These are phyloP conservation scores for Gastrolobium villosum DNA, from an alignment of 306 rosid species.

Conservation along the genomic window DNA sequence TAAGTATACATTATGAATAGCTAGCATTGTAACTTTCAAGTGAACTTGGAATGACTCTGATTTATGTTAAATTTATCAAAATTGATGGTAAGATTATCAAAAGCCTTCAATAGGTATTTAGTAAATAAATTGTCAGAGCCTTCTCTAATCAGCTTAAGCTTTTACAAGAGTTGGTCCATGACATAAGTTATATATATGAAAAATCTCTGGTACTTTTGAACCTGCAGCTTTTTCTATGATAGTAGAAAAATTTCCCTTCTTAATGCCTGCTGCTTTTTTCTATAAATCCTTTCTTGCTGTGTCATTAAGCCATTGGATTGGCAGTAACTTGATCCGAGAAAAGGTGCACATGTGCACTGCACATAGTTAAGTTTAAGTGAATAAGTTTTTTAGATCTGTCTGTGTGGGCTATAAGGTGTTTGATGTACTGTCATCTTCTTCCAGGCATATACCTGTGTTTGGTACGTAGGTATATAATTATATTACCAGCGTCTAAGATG, in stretches of 20 bases:
- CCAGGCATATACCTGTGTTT: conserved; percentile 9
- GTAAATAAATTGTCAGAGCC: neutral
- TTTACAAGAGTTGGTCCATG: conserved; percentile 11
- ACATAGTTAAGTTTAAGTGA: neutral
- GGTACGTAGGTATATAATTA: neutral
- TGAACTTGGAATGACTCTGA: conserved; percentile 14
- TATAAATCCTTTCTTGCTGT: conserved; percentile 9
- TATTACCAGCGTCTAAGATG: conserved; percentile 13
- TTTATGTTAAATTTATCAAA: neutral
- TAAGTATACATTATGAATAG: neutral
- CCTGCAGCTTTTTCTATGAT: neutral
- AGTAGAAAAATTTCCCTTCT: neutral
- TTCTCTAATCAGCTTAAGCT: neutral
- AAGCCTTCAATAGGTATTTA: neutral
- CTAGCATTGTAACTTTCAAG: neutral
- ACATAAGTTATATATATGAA: conserved; percentile 6
- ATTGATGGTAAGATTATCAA: conserved; percentile 3
- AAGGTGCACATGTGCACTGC: conserved; percentile 15
- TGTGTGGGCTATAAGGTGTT: neutral
- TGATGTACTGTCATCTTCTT: conserved; percentile 15
- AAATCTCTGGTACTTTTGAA: conserved; percentile 1
- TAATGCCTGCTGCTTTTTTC: neutral
- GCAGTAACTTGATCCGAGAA: neutral
- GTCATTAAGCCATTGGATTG: neutral
- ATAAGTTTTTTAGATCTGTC: neutral